Percentiles rank a stretch among this genome's conserved stretches.
Evolutionary conservation across 106 monocot genomes (phyloP).

Genomic region (Alisma plantagoaquatica): DNA sequence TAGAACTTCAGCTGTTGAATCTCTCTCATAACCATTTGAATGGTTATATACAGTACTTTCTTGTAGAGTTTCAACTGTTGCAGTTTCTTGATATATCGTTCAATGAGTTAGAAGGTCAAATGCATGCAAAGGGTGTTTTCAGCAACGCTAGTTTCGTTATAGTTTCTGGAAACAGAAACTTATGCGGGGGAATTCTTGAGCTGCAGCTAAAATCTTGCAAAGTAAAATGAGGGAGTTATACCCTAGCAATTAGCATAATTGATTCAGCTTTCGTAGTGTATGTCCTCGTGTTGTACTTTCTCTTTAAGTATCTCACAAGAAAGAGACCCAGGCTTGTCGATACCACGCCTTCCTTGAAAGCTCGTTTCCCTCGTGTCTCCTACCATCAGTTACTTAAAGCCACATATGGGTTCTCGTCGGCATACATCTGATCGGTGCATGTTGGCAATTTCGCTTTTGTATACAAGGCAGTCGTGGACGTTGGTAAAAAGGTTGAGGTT

Average conservation of each 20-base stretch:
- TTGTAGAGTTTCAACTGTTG: not conserved
- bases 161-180: constrained; percentile 3
- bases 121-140: constrained; percentile 3
- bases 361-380: not conserved
- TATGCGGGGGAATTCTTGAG: not conserved
- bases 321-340: not conserved
- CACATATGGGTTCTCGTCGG: constrained; percentile 1
- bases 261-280: not conserved
- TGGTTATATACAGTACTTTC: not conserved
- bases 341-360: not conserved
- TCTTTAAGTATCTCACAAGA: not conserved
- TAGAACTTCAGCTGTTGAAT: not conserved
- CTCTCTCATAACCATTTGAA: not conserved
- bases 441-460: constrained; percentile 3
- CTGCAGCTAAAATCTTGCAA: not conserved
- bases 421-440: constrained; percentile 6
- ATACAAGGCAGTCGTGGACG: not conserved
- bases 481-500: not conserved
- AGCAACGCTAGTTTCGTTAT: not conserved
- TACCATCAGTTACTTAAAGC: not conserved
- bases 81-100: not conserved
- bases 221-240: not conserved
- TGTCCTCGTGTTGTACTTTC: not conserved
- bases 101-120: constrained; percentile 3
- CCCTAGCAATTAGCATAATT: not conserved